Evolutionary conservation across 1,284 basidiomycete species (phyloP), one percentile per base, ranked within the genome.

Genomic region (Naganishia albida): DNA sequence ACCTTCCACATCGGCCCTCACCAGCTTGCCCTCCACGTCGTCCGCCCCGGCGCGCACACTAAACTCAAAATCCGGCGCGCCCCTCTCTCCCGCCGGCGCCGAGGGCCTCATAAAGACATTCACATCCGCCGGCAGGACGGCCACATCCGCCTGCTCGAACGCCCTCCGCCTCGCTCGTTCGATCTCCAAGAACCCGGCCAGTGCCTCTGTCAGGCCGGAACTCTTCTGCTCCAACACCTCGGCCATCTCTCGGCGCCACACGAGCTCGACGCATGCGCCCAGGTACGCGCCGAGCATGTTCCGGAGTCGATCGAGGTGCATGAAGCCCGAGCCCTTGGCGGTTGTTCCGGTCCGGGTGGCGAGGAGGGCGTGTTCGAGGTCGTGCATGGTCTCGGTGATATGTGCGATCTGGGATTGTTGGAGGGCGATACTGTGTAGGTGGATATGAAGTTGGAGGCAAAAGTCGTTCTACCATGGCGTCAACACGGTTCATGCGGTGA

Each of bases 221-320:
- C 89, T 86, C 63, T 90, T 83, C 68, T 88, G 87, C 68, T 87
- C 86, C 75, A 93, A 88, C 73, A 63, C 76, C 84, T 79, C 69
- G 86, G 88, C 83, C 76, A 95, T 97, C 75, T 95, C 91, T 68
- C 90, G 89, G 62, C 95, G 82, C 63, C 94, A 83, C 0, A 95
- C 89, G 42, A 95, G 87, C 78, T 99, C 95, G 13, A 95, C 84
- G 1, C 97, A 84, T 0, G 93, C 93, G 1, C 92, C 90, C 0
- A 91, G 90, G 76, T 99, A 99, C 0, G 91, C 92, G 73, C 92
- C 93, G 0, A 95, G 80, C 85, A 98, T 90, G 64, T 85, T 87
- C 73, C 96, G 92, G 43, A 98, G 81, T 15, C 94, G 84, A 62
- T 89, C 86, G 15, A 98, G 88, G 75, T 98, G 93, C 23, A 88